phyloP scores from a whole-genome alignment of 2,329 filamentous ascomycete species.

The Penicillium sp. region DNA sequence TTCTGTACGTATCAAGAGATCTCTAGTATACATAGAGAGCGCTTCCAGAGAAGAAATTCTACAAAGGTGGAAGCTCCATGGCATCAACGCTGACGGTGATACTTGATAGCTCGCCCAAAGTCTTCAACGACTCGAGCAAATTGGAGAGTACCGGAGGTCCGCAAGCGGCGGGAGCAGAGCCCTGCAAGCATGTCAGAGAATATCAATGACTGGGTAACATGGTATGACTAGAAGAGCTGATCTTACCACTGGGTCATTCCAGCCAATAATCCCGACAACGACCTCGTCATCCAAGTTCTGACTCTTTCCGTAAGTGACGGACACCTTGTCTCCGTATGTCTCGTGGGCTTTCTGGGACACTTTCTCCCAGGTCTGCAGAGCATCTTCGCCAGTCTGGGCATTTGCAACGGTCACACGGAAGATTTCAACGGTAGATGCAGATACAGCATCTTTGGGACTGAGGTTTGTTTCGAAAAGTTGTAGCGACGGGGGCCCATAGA shows the following conservation, averaged over 20 bases:
- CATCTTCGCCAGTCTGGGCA: not conserved
- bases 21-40: not conserved
- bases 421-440: slow-evolving; percentile 8
- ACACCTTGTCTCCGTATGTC: not conserved
- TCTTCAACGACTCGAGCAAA: not conserved
- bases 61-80: not conserved
- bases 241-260: slow-evolving; percentile 1
- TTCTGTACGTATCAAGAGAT: no score
- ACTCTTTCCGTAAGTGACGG: slow-evolving; percentile 7
- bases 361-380: not conserved
- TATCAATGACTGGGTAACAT: not conserved
- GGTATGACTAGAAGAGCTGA: not conserved
- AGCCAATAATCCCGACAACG: slow-evolving; percentile 6
- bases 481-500: slow-evolving; percentile 6
- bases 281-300: slow-evolving; percentile 8
- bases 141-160: not conserved
- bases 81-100: not conserved
- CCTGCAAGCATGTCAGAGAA: not conserved
- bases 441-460: slow-evolving; percentile 5
- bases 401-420: slow-evolving; percentile 2
- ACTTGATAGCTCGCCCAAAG: not conserved
- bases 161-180: not conserved
- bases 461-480: slow-evolving; percentile 12
- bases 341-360: not conserved
- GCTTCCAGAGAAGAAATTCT: not conserved